phyloP scores from a whole-genome alignment of 352 stramenopile species.

The Phytophthora chlamydospora region DNA sequence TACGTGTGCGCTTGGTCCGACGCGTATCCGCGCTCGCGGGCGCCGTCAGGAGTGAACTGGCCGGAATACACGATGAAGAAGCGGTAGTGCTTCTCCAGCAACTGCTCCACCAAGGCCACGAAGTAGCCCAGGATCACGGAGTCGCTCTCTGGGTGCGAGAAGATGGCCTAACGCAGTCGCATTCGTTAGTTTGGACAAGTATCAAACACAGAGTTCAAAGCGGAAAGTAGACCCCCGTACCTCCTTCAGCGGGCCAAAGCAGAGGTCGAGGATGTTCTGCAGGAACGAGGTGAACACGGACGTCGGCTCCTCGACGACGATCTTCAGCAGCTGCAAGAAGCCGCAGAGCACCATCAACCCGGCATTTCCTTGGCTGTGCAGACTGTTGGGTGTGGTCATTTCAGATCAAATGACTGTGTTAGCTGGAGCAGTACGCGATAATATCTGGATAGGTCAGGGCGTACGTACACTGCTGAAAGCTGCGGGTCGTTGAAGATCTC shows the following conservation, averaged over 20 bases:
- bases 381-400: no score
- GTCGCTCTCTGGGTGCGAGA: constrained; percentile 73
- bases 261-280: constrained; percentile 79
- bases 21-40: constrained; percentile 61
- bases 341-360: constrained; percentile 77
- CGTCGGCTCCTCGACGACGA: constrained; percentile 80
- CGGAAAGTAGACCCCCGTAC: constrained; percentile 30
- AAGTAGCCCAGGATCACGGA: constrained; percentile 74
- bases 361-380: constrained; percentile 64
- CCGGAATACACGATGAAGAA: constrained; percentile 71
- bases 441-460: not conserved
- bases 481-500: constrained; percentile 81
- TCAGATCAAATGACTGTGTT: not conserved
- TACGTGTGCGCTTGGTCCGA: constrained; percentile 75
- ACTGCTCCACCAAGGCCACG: constrained; percentile 70
- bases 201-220: not conserved
- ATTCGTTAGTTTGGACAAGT: not conserved
- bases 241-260: constrained; percentile 81
- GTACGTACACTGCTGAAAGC: constrained; percentile 69
- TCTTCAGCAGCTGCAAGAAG: constrained; percentile 78
- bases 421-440: not conserved
- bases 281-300: constrained; percentile 76
- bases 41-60: constrained; percentile 51
- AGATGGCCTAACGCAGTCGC: constrained; percentile 55
- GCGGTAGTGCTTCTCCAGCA: constrained; percentile 83